phyloP scores from a whole-genome alignment of 495 filamentous ascomycete species.

The Penicillium lividum region DNA sequence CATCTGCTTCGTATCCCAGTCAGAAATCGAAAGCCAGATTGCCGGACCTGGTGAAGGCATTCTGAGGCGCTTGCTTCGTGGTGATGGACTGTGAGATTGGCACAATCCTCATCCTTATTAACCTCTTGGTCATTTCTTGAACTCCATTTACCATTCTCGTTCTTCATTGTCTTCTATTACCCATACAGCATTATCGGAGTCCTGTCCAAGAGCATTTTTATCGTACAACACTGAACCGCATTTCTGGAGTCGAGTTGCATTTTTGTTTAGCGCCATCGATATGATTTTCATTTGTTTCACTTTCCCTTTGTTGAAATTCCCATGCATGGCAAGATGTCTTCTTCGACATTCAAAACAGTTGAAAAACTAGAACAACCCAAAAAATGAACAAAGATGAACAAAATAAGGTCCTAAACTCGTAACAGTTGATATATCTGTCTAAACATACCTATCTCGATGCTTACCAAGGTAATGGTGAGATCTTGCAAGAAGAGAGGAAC shows the following conservation, averaged over 20 bases:
- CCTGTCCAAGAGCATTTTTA: constrained; percentile 12
- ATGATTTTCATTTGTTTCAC: constrained; percentile 15
- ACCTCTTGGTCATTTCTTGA: not conserved
- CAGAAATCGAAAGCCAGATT: constrained; percentile 70
- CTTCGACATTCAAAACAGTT: not conserved
- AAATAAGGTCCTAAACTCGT: not conserved
- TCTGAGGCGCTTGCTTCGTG: constrained; percentile 45
- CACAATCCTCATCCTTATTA: not conserved
- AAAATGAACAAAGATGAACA: not conserved
- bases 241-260: constrained; percentile 19
- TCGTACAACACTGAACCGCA: constrained; percentile 15
- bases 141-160: not conserved
- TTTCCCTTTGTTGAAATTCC: constrained; percentile 7
- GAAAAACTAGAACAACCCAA: not conserved
- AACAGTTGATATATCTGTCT: too few relatives aligned
- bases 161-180: constrained; percentile 3
- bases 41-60: constrained; percentile 64
- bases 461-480: too few relatives aligned
- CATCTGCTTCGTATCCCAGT: constrained; percentile 74
- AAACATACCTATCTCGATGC: too few relatives aligned
- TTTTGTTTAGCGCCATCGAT: constrained; percentile 8
- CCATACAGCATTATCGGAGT: constrained; percentile 19
- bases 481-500: too few relatives aligned
- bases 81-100: constrained; percentile 38
- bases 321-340: not conserved